Evolutionary conservation across 2,329 filamentous ascomycete species (phyloP).

Genomic region (Gremmenia infestans): DNA sequence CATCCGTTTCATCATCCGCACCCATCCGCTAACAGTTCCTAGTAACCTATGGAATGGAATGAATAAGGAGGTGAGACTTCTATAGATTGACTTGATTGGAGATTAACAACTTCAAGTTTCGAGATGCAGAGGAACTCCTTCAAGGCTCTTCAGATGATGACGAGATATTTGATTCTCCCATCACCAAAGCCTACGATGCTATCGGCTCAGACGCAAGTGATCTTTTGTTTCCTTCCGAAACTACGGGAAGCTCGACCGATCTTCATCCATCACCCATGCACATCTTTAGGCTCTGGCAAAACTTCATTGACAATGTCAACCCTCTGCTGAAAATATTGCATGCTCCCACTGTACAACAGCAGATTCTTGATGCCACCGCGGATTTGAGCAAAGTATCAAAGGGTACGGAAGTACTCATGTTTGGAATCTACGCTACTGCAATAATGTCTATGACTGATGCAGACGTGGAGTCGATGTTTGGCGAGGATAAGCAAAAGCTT

Average conservation of each 20-base stretch:
- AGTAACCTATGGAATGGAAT: conserved; percentile 16
- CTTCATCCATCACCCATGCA: conserved; percentile 55
- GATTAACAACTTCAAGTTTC: conserved; percentile 19
- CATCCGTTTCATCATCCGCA: background rate
- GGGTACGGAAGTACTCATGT: conserved; percentile 62
- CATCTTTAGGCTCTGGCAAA: conserved; percentile 63
- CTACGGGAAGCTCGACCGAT: conserved; percentile 37
- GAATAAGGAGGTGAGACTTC: conserved; percentile 13
- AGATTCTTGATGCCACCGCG: conserved; percentile 57
- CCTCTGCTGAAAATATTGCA: conserved; percentile 65
- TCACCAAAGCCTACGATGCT: conserved; percentile 28
- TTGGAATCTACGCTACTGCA: conserved; percentile 57
- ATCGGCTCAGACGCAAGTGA: conserved; percentile 15
- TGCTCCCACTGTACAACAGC: conserved; percentile 58
- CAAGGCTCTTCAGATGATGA: conserved; percentile 30
- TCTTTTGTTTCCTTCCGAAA: conserved; percentile 45
- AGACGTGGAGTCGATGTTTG: conserved; percentile 47
- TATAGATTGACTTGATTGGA: background rate
- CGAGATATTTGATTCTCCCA: conserved; percentile 11
- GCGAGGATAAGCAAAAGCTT: conserved; percentile 47
- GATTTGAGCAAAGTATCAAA: conserved; percentile 40
- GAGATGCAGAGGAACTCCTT: conserved; percentile 30
- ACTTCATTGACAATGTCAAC: conserved; percentile 65
- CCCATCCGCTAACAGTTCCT: background rate
- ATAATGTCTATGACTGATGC: conserved; percentile 53